phyloP scores from a whole-genome alignment of 2,329 filamentous ascomycete genomes.

The Xylaria sp. region DNA sequence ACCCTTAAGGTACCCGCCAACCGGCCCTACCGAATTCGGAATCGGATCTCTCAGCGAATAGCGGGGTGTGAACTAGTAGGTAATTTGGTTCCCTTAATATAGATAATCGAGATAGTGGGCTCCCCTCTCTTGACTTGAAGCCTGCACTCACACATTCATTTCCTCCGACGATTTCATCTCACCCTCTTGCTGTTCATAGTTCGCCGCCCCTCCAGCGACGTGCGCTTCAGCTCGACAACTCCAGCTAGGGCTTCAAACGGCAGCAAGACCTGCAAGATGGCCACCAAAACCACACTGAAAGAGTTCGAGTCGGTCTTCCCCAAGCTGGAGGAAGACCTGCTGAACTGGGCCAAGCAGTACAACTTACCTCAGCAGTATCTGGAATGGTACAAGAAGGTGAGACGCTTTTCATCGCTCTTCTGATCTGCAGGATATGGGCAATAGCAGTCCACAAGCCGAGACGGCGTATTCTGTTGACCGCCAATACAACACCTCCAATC shows the following conservation, averaged over 20 bases:
- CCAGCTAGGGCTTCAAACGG: too few species aligned
- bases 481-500: not conserved
- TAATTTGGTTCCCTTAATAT: not conserved
- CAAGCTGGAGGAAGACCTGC: conserved; percentile 82
- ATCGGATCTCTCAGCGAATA: conserved; percentile 29
- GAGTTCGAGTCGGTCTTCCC: conserved; percentile 94
- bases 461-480: not conserved
- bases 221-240: not conserved
- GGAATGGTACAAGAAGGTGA: conserved; percentile 86
- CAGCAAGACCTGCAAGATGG: conserved; percentile 57
- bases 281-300: conserved; percentile 78
- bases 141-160: conserved; percentile 22
- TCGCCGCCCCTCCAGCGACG: conserved; percentile 3
- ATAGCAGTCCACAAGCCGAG: not conserved
- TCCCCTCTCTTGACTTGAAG: conserved; percentile 20
- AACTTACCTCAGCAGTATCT: conserved; percentile 83
- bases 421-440: too few species aligned
- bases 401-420: conserved; percentile 34
- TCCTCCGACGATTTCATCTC: conserved; percentile 28
- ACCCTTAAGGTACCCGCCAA: conserved; percentile 17
- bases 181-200: not conserved
- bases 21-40: conserved; percentile 36
- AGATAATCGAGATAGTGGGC: conserved; percentile 7
- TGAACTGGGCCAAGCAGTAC: conserved; percentile 82
- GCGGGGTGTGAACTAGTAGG: not conserved